A percentile compares a stretch with the other conserved stretches of the same genome.
Evolutionary conservation across 805 yeast genomes (phyloP).

Genomic region (Teunomyces atbi): DNA sequence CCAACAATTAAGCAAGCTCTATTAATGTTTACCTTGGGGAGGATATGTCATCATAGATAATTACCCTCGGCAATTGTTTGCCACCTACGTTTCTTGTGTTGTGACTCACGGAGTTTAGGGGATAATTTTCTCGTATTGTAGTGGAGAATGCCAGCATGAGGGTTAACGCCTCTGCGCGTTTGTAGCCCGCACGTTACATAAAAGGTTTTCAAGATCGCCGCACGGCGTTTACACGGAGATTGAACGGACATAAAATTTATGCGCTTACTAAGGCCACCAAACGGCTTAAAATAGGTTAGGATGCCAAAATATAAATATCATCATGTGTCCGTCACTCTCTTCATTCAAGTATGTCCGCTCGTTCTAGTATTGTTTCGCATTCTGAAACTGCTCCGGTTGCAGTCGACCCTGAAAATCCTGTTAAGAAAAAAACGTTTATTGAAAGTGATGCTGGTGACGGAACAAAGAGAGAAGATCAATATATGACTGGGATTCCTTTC

Average conservation of each 20-base stretch:
- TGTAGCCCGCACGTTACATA: background rate
- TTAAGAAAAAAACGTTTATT: constrained; percentile 5
- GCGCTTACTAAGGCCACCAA: background rate
- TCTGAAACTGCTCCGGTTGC: background rate
- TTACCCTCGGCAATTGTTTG: no score
- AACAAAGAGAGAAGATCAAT: constrained; percentile 36
- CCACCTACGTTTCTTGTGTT: no score
- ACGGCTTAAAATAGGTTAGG: background rate
- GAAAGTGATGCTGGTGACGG: constrained; percentile 47
- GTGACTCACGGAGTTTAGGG: no score
- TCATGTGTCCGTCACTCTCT: background rate
- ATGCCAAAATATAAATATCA: background rate
- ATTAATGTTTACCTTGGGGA: no score
- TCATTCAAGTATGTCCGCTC: background rate
- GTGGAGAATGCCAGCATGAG: no score
- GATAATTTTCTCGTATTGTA: no score
- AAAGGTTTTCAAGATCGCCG: background rate
- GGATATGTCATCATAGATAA: no score
- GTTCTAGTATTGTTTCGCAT: background rate
- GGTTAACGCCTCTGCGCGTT: background rate
- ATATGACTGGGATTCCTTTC: constrained; percentile 27
- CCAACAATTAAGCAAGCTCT: no score
- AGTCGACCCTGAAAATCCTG: background rate
- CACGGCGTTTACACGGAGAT: background rate
- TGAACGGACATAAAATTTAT: background rate